Conservation (phyloP, 768 basidiomycete genomes). For the Cyclocybe aegerita region DNA sequence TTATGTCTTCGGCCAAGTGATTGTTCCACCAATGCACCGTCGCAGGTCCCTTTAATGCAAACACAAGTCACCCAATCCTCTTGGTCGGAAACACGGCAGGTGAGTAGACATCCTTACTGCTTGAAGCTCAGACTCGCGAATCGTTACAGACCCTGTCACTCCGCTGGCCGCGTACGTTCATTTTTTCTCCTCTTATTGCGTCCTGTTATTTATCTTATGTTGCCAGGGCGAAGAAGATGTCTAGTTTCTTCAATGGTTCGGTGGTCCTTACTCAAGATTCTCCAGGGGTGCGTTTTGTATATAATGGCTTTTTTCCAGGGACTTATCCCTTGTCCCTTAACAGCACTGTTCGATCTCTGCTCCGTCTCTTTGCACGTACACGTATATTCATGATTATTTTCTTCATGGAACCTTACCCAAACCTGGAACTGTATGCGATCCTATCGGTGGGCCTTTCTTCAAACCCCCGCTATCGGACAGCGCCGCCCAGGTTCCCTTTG, state of each 20-base stretch:
- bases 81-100: constrained; percentile 41
- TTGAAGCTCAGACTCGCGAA: neutral
- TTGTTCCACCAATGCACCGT: neutral
- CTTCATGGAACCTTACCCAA: constrained; percentile 37
- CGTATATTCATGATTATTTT: constrained; percentile 40
- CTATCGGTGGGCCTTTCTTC: constrained; percentile 23
- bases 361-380: constrained; percentile 33
- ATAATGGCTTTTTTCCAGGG: neutral
- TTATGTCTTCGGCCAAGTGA: neutral
- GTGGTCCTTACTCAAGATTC: constrained; percentile 16
- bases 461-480: neutral
- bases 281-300: constrained; percentile 7
- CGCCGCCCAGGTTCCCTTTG: neutral
- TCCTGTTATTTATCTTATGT: neutral
- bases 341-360: constrained; percentile 35
- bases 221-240: constrained; percentile 38
- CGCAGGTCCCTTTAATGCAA: constrained; percentile 33
- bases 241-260: constrained; percentile 9
- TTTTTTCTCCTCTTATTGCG: neutral
- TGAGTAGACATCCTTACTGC: constrained; percentile 5
- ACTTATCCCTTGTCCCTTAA: neutral
- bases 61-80: constrained; percentile 38
- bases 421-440: constrained; percentile 38
- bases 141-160: constrained; percentile 26
- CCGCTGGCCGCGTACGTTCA: constrained; percentile 23